Conservation (phyloP, 1,139 yeast species). For the Kluyveromyces marxianus region DNA sequence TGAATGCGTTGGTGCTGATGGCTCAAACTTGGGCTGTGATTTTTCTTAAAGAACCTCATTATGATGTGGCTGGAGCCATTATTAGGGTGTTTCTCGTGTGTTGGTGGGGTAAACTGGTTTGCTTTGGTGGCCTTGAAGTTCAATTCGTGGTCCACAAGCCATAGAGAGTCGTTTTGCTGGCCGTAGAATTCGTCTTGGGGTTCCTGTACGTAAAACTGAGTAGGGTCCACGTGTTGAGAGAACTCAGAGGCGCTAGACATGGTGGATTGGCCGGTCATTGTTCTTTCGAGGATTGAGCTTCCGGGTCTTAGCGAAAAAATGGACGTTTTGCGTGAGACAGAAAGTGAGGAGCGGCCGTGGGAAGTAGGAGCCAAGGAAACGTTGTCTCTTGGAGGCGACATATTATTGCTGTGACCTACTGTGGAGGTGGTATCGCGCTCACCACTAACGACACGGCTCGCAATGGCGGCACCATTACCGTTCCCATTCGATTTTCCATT, state of each 20-base stretch:
- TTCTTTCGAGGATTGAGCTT: slow-evolving; percentile 4
- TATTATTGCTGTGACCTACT: neutral
- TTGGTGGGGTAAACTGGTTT: neutral
- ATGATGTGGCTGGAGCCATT: neutral
- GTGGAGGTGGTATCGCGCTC: too few species aligned
- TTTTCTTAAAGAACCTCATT: neutral
- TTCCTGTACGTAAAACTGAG: slow-evolving; percentile 18
- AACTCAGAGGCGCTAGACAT: slow-evolving; percentile 1
- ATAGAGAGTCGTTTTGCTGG: slow-evolving; percentile 13
- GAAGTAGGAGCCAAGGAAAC: neutral
- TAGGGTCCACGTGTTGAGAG: neutral
- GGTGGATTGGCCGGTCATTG: slow-evolving; percentile 1
- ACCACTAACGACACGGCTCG: too few species aligned
- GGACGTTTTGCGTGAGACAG: slow-evolving; percentile 7
- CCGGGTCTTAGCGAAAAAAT: slow-evolving; percentile 7
- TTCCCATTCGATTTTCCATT: too few species aligned
- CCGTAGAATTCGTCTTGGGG: slow-evolving; percentile 16
- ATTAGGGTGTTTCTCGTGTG: neutral
- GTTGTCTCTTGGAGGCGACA: neutral
- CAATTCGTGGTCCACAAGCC: slow-evolving; percentile 19
- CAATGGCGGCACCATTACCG: too few species aligned
- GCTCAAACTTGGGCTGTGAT: neutral
- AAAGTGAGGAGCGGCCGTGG: neutral
- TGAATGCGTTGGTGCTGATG: neutral
- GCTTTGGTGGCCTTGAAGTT: neutral